Conservation (phyloP, 257 asterid species). For the Cinchona pubescens region DNA sequence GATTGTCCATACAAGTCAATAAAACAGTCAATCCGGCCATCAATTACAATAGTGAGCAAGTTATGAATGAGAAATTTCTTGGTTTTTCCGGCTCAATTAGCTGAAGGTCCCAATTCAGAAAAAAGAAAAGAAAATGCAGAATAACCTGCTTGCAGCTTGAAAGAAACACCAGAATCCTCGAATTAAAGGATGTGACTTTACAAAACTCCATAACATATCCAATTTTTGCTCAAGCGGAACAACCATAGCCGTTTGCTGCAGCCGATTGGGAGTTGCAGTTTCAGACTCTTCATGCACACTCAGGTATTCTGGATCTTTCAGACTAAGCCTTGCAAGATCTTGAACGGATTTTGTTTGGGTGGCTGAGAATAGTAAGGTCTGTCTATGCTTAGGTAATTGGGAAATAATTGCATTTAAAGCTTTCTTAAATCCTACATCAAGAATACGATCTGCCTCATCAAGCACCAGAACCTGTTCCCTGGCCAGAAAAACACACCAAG, state of each 20-base stretch:
- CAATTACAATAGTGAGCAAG: neutral
- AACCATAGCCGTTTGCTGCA: slow-evolving; percentile 72
- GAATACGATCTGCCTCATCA: slow-evolving; percentile 98
- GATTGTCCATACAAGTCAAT: neutral
- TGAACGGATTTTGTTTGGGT: slow-evolving; percentile 92
- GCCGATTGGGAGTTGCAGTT: slow-evolving; percentile 81
- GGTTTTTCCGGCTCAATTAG: neutral
- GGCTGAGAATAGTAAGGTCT: slow-evolving; percentile 87
- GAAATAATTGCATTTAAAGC: slow-evolving; percentile 85
- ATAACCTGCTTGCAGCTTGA: slow-evolving; percentile 92
- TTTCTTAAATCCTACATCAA: slow-evolving; percentile 79
- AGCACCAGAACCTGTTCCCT: slow-evolving; percentile 82
- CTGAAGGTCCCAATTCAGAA: neutral
- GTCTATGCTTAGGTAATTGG: slow-evolving; percentile 82
- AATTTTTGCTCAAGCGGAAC: slow-evolving; percentile 87
- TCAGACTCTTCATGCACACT: slow-evolving; percentile 86
- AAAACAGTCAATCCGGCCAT: neutral
- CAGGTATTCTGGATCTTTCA: slow-evolving; percentile 92
- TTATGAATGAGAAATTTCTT: neutral
- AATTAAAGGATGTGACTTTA: slow-evolving; percentile 79
- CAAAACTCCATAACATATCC: slow-evolving; percentile 91
- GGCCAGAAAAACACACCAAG: slow-evolving; percentile 41
- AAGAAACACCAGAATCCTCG: slow-evolving; percentile 78
- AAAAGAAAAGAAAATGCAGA: slow-evolving; percentile 4
- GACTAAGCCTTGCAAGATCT: slow-evolving; percentile 94